Conservation (phyloP, 73 alveolate species). For the Breviolum minutum region DNA sequence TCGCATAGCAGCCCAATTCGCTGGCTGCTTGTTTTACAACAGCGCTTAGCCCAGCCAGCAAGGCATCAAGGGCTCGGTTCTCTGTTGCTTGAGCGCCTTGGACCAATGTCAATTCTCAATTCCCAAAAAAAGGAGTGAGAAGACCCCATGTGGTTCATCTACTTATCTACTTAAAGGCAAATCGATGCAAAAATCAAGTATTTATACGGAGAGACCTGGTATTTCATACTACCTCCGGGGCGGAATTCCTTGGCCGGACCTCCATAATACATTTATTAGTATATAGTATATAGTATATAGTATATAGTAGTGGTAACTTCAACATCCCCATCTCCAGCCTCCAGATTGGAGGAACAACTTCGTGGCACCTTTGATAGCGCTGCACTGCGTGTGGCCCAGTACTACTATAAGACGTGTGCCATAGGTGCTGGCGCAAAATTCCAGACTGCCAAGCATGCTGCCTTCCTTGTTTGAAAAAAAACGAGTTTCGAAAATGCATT, state of each 20-base stretch:
- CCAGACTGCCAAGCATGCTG: conserved; percentile 55
- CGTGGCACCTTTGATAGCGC: conserved; percentile 23
- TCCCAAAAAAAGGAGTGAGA: neutral
- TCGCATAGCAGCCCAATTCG: conserved; percentile 35
- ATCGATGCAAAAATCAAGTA: too few species aligned
- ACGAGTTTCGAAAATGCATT: neutral
- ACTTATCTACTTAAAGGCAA: too few species aligned
- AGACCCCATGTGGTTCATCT: too few species aligned
- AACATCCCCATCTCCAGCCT: neutral
- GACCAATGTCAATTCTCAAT: neutral
- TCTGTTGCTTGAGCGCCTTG: neutral
- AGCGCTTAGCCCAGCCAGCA: conserved; percentile 16
- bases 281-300: too few species aligned
- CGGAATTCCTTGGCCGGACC: too few species aligned
- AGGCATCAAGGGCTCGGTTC: conserved; percentile 21
- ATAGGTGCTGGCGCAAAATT: conserved; percentile 34
- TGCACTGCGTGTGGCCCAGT: conserved; percentile 57
- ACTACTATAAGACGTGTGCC: conserved; percentile 40
- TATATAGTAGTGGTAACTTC: neutral
- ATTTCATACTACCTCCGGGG: too few species aligned
- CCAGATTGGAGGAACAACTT: conserved; percentile 41
- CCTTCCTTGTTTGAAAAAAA: neutral
- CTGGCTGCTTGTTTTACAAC: conserved; percentile 51
- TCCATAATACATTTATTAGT: too few species aligned
- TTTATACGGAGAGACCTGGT: too few species aligned